These are phyloP conservation scores for Podila epicladia DNA, from an alignment of 192 early-diverging fungal genomes.

Conservation along the genomic window DNA sequence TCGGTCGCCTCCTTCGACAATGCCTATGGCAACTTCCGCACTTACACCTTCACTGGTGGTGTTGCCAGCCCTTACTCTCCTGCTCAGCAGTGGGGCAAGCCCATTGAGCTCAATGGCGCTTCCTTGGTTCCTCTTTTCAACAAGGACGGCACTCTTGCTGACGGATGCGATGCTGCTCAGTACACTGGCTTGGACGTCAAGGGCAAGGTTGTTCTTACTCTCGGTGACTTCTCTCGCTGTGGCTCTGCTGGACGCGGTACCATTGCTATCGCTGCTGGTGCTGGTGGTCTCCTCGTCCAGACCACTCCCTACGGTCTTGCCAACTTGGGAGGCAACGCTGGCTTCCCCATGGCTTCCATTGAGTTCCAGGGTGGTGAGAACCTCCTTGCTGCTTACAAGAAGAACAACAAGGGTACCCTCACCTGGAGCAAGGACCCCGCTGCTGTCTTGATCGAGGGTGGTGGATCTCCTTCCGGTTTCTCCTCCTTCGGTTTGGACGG, in stretches of 20 bases:
- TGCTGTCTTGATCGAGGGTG: background rate
- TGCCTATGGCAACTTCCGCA: slow-evolving; percentile 8
- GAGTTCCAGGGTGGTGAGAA: slow-evolving; percentile 48
- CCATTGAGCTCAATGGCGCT: slow-evolving; percentile 55
- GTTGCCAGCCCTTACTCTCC: slow-evolving; percentile 11
- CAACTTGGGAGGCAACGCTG: slow-evolving; percentile 18
- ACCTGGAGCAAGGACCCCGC: slow-evolving; percentile 14
- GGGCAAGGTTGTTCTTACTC: slow-evolving; percentile 63
- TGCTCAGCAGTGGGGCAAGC: slow-evolving; percentile 5
- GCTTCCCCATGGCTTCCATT: slow-evolving; percentile 47
- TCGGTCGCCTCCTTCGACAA: slow-evolving; percentile 35
- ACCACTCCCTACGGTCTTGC: slow-evolving; percentile 45
- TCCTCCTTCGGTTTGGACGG: slow-evolving; percentile 60
- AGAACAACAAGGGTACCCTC: slow-evolving; percentile 7
- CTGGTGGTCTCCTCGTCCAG: slow-evolving; percentile 28
- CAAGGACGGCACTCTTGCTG: slow-evolving; percentile 17
- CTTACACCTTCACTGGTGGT: slow-evolving; percentile 15
- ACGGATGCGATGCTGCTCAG: slow-evolving; percentile 33
- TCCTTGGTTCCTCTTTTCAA: slow-evolving; percentile 35
- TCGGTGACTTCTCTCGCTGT: slow-evolving; percentile 40
- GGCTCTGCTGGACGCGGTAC: slow-evolving; percentile 57
- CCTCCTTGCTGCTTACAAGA: slow-evolving; percentile 29
- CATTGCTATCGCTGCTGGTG: slow-evolving; percentile 17
- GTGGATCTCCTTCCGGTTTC: slow-evolving; percentile 60
- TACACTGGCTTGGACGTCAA: slow-evolving; percentile 13